Evolutionary conservation across 2,329 filamentous ascomycete species (phyloP).

Genomic region (Coniochaeta sp.): DNA sequence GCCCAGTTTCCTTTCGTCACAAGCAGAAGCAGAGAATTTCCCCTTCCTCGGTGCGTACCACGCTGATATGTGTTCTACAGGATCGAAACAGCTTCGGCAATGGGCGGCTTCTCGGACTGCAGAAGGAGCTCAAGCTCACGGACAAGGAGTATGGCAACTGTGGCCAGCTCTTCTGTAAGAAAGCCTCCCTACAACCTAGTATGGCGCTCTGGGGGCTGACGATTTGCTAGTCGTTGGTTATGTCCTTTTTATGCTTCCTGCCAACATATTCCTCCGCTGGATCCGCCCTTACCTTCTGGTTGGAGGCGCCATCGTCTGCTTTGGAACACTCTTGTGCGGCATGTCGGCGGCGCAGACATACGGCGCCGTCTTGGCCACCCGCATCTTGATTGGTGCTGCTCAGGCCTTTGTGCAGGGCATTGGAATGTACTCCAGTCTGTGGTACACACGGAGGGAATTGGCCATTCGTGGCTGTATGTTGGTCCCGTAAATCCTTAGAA

Average conservation of each 20-base stretch:
- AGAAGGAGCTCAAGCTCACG: not conserved
- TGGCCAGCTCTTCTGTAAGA: not conserved
- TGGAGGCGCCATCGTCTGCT: not conserved
- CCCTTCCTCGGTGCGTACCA: not conserved
- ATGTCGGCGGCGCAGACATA: conserved; percentile 2
- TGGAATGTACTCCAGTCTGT: not conserved
- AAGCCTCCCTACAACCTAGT: too few relatives aligned
- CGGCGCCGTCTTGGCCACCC: not conserved
- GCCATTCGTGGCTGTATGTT: not conserved
- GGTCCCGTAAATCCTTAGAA: not conserved
- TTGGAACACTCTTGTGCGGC: not conserved
- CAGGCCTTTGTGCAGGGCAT: conserved; percentile 2
- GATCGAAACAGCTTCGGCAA: conserved; percentile 1
- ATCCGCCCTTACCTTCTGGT: not conserved
- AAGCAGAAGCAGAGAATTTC: too few relatives aligned
- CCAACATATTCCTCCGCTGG: conserved; percentile 1
- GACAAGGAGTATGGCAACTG: not conserved
- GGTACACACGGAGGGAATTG: not conserved
- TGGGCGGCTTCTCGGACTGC: not conserved
- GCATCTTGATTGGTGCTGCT: not conserved
- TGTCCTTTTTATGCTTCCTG: conserved; percentile 1
- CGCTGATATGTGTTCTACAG: not conserved
- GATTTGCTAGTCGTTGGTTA: conserved; percentile 1
- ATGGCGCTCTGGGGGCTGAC: not conserved
- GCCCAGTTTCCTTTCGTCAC: not conserved